phyloP scores from a whole-genome alignment of 768 basidiomycete genomes.

The Termitomyces sp. region DNA sequence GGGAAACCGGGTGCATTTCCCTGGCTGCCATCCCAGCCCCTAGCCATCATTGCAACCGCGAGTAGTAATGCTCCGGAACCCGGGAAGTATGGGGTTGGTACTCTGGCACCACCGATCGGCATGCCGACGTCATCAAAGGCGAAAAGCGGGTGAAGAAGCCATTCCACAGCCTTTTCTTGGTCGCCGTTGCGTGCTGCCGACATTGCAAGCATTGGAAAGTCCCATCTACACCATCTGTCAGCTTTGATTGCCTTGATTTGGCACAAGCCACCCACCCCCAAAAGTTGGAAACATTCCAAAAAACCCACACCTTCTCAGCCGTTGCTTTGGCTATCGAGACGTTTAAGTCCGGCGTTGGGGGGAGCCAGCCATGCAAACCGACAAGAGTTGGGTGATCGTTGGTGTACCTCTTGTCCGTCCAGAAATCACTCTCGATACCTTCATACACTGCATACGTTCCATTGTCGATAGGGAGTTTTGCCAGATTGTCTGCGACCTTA shows the following conservation, averaged over 20 bases:
- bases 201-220: slow-evolving; percentile 61
- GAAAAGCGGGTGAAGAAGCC: slow-evolving; percentile 49
- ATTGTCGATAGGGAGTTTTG: slow-evolving; percentile 44
- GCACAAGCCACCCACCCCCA: slow-evolving; percentile 37
- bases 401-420: slow-evolving; percentile 43
- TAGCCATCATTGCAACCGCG: slow-evolving; percentile 52
- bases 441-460: slow-evolving; percentile 52
- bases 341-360: slow-evolving; percentile 41
- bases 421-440: slow-evolving; percentile 45
- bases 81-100: slow-evolving; percentile 57
- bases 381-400: slow-evolving; percentile 56
- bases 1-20: slow-evolving; percentile 24
- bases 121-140: slow-evolving; percentile 56
- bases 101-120: slow-evolving; percentile 49
- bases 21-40: slow-evolving; percentile 43
- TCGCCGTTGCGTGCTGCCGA: slow-evolving; percentile 50
- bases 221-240: slow-evolving; percentile 33
- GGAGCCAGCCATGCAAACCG: slow-evolving; percentile 54
- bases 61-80: slow-evolving; percentile 47
- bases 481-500: slow-evolving; percentile 37
- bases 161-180: slow-evolving; percentile 43
- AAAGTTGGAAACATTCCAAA: slow-evolving; percentile 49
- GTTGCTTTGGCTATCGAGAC: slow-evolving; percentile 40
- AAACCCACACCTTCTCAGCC: slow-evolving; percentile 45
- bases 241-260: not conserved